A percentile compares a stretch with the other conserved stretches of the same genome.
phyloP scores from a whole-genome alignment of 2,329 filamentous ascomycete species.

The Sarocladium brachiariae region DNA sequence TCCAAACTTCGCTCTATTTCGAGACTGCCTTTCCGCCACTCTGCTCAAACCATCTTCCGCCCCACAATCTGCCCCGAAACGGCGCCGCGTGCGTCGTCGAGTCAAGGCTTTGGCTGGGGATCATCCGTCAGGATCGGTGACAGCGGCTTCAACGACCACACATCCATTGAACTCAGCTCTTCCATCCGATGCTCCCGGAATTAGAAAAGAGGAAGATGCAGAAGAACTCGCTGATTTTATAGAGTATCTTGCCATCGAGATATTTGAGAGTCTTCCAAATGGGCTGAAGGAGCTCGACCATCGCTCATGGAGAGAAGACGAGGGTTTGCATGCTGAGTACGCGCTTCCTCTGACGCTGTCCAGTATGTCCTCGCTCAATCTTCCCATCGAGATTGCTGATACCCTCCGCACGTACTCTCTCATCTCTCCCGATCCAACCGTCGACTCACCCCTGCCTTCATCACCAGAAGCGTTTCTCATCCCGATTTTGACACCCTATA shows the following conservation, averaged over 20 bases:
- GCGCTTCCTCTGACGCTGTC: conserved; percentile 48
- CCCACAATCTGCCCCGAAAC: conserved; percentile 28
- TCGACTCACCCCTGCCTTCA: conserved; percentile 12
- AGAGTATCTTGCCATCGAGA: conserved; percentile 66
- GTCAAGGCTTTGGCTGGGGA: conserved; percentile 13
- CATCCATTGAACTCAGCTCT: background rate
- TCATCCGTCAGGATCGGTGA: conserved; percentile 12
- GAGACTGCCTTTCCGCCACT: conserved; percentile 65
- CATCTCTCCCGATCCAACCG: conserved; percentile 34
- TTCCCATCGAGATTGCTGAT: conserved; percentile 50
- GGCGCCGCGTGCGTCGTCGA: conserved; percentile 27
- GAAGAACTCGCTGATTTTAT: conserved; percentile 75
- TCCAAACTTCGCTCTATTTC: conserved; percentile 50
- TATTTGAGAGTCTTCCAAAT: conserved; percentile 58
- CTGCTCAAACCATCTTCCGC: conserved; percentile 55
- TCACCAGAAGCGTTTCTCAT: conserved; percentile 45
- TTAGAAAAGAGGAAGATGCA: conserved; percentile 29
- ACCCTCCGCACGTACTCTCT: conserved; percentile 62
- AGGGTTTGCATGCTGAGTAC: conserved; percentile 47
- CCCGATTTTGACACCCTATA: conserved; percentile 57
- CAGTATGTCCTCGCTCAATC: conserved; percentile 47
- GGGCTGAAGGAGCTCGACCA: conserved; percentile 57
- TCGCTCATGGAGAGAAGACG: conserved; percentile 36
- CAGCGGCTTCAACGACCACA: conserved; percentile 9
- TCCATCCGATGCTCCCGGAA: conserved; percentile 12